A percentile compares a stretch with the other conserved stretches of the same genome.
phyloP scores from a whole-genome alignment of 148 eudicot species.

The Cornus florida region DNA sequence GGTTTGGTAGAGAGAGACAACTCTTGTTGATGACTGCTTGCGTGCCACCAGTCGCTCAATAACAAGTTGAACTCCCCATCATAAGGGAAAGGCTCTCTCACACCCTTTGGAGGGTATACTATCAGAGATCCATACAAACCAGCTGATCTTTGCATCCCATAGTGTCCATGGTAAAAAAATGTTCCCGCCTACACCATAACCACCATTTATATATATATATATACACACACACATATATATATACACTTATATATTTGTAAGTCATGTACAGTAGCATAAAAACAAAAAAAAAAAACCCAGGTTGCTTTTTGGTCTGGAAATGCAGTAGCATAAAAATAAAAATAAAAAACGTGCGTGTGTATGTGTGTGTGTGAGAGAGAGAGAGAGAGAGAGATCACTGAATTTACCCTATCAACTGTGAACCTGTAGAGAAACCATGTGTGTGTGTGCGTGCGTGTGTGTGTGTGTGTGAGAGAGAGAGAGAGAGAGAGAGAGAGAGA shows the following conservation, averaged over 20 bases:
- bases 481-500: slow-evolving; percentile 7
- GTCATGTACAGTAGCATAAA: background rate
- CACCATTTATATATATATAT: too few relatives aligned
- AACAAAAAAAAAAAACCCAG: too few relatives aligned
- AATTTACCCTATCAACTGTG: slow-evolving; percentile 58
- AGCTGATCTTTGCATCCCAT: slow-evolving; percentile 89
- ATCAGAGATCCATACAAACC: slow-evolving; percentile 80
- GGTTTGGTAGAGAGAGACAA: slow-evolving; percentile 66
- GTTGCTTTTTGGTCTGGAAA: too few relatives aligned
- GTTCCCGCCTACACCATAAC: slow-evolving; percentile 61
- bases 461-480: background rate
- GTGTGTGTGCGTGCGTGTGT: too few relatives aligned
- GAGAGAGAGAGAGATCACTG: slow-evolving; percentile 4
- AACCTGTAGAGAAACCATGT: slow-evolving; percentile 50
- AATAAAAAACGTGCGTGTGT: too few relatives aligned
- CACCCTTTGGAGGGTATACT: slow-evolving; percentile 64
- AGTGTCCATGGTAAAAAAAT: slow-evolving; percentile 89
- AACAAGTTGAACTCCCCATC: slow-evolving; percentile 72
- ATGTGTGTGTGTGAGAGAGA: background rate
- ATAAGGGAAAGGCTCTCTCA: slow-evolving; percentile 57
- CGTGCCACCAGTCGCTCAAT: slow-evolving; percentile 89
- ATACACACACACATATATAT: too few relatives aligned
- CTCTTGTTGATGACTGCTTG: slow-evolving; percentile 47
- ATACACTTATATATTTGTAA: too few relatives aligned
- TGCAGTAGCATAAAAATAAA: too few relatives aligned